Evolutionary conservation across 78 protist species (phyloP).

Genomic region (Trichosphaerium sp.): DNA sequence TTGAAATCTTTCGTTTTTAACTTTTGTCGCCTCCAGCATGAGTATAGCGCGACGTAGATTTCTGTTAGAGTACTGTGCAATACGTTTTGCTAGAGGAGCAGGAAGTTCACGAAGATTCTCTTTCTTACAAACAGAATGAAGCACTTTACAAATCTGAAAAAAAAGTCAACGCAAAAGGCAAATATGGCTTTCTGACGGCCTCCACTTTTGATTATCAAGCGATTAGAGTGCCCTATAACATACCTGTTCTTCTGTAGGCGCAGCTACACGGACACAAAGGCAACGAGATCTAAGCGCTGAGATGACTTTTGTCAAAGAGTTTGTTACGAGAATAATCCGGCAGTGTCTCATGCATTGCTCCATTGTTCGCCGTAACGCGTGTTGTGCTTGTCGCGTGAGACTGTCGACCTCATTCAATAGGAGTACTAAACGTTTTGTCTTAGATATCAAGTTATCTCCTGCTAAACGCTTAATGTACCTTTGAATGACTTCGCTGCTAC

Average conservation of each 20-base stretch:
- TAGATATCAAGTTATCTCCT: neutral
- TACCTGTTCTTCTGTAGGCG: too few species aligned
- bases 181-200: neutral
- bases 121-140: neutral
- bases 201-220: too few species aligned
- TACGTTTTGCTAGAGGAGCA: neutral
- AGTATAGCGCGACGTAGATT: conserved; percentile 86
- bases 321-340: conserved; percentile 72
- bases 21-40: conserved; percentile 61
- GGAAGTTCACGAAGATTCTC: conserved; percentile 17
- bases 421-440: conserved; percentile 55
- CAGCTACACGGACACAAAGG: conserved; percentile 77
- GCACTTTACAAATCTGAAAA: neutral
- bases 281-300: conserved; percentile 92
- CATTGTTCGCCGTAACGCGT: conserved; percentile 98
- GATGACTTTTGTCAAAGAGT: conserved; percentile 55
- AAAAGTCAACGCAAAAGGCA: neutral
- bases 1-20: neutral
- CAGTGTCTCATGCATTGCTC: conserved; percentile 77
- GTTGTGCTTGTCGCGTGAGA: conserved; percentile 83
- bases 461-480: neutral
- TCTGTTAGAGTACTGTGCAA: conserved; percentile 33
- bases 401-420: conserved; percentile 85
- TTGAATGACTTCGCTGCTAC: neutral
- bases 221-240: too few species aligned